Evolutionary conservation across 2,329 filamentous ascomycete species (phyloP).

Genomic region (Didymella segeticola): DNA sequence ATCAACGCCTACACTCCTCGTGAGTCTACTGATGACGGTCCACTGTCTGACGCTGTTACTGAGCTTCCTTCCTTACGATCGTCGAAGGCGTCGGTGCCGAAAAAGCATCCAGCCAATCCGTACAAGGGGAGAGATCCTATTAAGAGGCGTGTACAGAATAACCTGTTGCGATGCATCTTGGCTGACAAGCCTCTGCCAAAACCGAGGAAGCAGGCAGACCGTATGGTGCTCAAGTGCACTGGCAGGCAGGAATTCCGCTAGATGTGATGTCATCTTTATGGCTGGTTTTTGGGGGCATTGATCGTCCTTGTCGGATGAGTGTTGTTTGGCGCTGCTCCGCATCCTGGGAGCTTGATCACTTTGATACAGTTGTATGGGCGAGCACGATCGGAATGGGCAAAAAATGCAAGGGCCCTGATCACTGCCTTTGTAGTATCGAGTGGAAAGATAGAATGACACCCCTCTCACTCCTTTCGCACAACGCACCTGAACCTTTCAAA

Average conservation of each 20-base stretch:
- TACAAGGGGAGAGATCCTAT: conserved; percentile 25
- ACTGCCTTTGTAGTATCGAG: too few relatives aligned
- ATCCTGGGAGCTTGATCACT: too few relatives aligned
- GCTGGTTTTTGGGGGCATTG: not conserved
- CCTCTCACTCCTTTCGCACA: too few relatives aligned
- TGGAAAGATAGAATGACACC: too few relatives aligned
- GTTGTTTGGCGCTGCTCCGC: too few relatives aligned
- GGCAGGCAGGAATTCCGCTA: conserved; percentile 4
- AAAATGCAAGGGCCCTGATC: too few relatives aligned
- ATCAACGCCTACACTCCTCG: not conserved
- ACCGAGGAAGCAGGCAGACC: conserved; percentile 18
- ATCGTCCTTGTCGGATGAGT: too few relatives aligned
- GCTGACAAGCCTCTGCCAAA: conserved; percentile 17
- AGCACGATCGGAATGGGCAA: too few relatives aligned
- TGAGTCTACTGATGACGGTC: not conserved
- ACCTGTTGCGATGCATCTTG: conserved; percentile 26
- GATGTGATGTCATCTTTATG: too few relatives aligned
- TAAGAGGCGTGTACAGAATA: conserved; percentile 27
- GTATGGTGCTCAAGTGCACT: conserved; percentile 10
- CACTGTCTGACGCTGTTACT: not conserved
- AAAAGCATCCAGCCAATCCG: conserved; percentile 11
- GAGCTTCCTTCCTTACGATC: not conserved
- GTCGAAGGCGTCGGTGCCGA: not conserved
- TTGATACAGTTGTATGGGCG: too few relatives aligned
- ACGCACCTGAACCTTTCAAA: too few relatives aligned